Base-by-base conservation (phyloP, 768 basidiomycete species). In the Podaxis sp. region DNA sequence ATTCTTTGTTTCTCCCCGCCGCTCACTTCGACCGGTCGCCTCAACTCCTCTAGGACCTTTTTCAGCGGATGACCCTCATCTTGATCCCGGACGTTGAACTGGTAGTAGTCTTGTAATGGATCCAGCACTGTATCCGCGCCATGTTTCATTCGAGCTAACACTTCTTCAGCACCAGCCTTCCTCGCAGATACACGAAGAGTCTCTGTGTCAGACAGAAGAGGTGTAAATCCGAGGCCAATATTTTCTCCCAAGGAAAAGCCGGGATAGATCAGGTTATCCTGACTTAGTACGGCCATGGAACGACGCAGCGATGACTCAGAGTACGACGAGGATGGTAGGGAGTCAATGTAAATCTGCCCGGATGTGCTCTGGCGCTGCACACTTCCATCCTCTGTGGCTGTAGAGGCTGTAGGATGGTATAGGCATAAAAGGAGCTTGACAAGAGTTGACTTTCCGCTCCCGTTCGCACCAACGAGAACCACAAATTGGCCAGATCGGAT, bases 1-100 rank as follows among this genome's bases (percentile, higher is more conserved):
- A 85, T 63, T 1, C 81, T 75, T 68, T 84, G 85, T 51, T 68
- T 77, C 67, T 85, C 83, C 1, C 82, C 83, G 19, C 75, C 80
- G 52, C 79, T 75, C 49, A 81, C 64, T 63, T 73, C 63, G 61
- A 75, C 67, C 61, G 69, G 57, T 67, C 75, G 74, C 33, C 56
- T 51, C 19, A 74, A n/a, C 39, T 68, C 64, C 24, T 72, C 65
- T 60, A 74, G 60, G 53, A 70, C 70, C 40, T 67, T 59, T 36
- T 64, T 63, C 4, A 75, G 65, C 0, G 74, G 70, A 63, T 77
- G 73, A 3, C 58, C 54, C 4, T 67, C 60, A 19, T 82, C 68
- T 44, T 69, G 74, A 1, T 74, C 65, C 3, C 6, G 24, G 22
- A 80, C 48, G 11, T 78, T 79, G 55, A 73, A 53, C 0, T 65